phyloP scores from a whole-genome alignment of 805 yeast genomes.

The Yarrowia porcina region DNA sequence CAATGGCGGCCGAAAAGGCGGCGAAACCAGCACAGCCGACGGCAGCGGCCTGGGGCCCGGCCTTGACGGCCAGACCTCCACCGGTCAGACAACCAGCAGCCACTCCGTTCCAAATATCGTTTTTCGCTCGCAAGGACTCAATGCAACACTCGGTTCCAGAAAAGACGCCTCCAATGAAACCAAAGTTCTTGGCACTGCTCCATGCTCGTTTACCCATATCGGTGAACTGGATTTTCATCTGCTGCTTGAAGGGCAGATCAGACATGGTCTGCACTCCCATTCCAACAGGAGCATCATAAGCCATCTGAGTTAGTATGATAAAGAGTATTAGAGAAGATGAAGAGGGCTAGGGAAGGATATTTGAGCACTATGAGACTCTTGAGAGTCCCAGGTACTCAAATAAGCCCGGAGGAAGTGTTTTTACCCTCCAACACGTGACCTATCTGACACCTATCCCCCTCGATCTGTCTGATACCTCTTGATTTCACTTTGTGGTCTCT shows the following conservation, averaged over 20 bases:
- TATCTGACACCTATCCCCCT: background rate
- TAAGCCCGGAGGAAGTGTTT: too few species aligned
- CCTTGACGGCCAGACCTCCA: slow-evolving; percentile 86
- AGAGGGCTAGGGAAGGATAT: too few species aligned
- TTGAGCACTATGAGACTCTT: too few species aligned
- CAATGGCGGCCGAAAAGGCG: slow-evolving; percentile 71
- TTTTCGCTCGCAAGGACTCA: slow-evolving; percentile 82
- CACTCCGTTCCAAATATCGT: slow-evolving; percentile 87
- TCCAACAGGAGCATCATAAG: slow-evolving; percentile 76
- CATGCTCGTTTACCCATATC: slow-evolving; percentile 92
- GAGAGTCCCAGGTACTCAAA: too few species aligned
- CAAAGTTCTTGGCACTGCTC: slow-evolving; percentile 89
- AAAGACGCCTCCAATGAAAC: slow-evolving; percentile 85
- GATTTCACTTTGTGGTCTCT: background rate
- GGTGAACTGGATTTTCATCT: slow-evolving; percentile 81
- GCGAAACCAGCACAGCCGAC: slow-evolving; percentile 98
- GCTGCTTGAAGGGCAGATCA: slow-evolving; percentile 87
- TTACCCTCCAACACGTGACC: too few species aligned
- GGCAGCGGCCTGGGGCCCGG: slow-evolving; percentile 90
- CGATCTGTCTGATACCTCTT: background rate
- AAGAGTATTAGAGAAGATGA: too few species aligned
- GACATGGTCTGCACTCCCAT: slow-evolving; percentile 55
- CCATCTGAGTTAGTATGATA: slow-evolving; percentile 44
- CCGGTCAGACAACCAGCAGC: slow-evolving; percentile 96
- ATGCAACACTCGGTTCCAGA: slow-evolving; percentile 90